phyloP scores from a whole-genome alignment of 306 rosid genomes.

The Clitoria ternatea region DNA sequence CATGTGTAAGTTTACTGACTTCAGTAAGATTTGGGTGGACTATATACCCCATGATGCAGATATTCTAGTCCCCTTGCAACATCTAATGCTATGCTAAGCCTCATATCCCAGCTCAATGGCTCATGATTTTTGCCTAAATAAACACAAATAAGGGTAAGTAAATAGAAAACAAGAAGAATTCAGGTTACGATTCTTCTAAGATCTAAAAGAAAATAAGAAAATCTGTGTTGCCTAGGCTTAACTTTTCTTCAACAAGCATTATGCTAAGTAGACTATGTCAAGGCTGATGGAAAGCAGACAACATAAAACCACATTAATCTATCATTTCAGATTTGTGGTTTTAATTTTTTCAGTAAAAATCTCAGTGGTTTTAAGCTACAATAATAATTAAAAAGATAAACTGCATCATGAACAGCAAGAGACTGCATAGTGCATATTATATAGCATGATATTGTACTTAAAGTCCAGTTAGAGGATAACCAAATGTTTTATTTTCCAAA shows the following conservation, averaged over 20 bases:
- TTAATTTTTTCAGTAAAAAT: neutral
- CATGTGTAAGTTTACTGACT: neutral
- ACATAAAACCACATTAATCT: neutral
- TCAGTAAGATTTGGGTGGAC: conserved; percentile 4
- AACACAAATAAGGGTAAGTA: neutral
- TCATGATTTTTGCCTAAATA: conserved; percentile 47
- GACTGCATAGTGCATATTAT: neutral
- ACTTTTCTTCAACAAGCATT: conserved; percentile 2
- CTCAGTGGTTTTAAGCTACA: neutral
- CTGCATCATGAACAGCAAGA: neutral
- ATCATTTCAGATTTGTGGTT: neutral
- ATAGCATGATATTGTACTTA: neutral
- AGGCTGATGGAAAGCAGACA: neutral
- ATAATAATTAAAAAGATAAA: neutral
- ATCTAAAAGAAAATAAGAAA: conserved; percentile 3
- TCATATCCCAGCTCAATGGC: conserved; percentile 75
- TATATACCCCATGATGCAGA: conserved; percentile 86
- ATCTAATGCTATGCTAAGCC: conserved; percentile 75
- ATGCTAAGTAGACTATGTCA: neutral
- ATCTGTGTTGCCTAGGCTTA: neutral
- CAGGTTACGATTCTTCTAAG: neutral
- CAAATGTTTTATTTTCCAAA: neutral
- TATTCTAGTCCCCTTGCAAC: conserved; percentile 92
- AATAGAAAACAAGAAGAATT: neutral
- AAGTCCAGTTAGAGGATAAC: neutral